phyloP scores from a whole-genome alignment of 352 stramenopile genomes.

The Globisporangium paroecandrum region DNA sequence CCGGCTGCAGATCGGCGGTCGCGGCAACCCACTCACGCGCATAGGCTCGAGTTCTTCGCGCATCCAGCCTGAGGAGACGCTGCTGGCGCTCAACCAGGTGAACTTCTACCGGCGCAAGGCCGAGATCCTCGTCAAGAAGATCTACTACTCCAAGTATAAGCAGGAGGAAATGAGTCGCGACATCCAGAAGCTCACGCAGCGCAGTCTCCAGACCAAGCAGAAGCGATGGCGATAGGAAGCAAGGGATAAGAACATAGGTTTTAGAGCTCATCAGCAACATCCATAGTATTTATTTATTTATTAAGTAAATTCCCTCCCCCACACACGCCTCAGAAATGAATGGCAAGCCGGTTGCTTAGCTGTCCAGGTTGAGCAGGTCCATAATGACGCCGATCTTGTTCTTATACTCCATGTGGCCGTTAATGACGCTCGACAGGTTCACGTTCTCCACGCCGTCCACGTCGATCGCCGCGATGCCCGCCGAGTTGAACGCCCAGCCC shows the following conservation, averaged over 20 bases:
- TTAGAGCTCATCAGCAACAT: background rate
- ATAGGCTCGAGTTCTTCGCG: conserved; percentile 21
- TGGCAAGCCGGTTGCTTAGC: conserved; percentile 14
- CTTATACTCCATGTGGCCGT: conserved; percentile 86
- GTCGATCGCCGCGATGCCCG: conserved; percentile 64
- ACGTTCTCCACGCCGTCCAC: conserved; percentile 78
- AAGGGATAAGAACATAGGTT: too few relatives aligned
- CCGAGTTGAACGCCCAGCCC: conserved; percentile 74
- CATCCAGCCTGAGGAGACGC: conserved; percentile 52
- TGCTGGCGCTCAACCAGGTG: conserved; percentile 51
- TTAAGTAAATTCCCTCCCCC: background rate
- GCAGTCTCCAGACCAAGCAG: conserved; percentile 37
- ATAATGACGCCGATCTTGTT: conserved; percentile 84
- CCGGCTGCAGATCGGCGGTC: background rate
- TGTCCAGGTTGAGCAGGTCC: conserved; percentile 69
- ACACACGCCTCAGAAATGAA: background rate
- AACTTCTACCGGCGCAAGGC: conserved; percentile 64
- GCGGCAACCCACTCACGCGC: background rate
- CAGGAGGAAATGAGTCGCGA: conserved; percentile 64
- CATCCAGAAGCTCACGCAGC: conserved; percentile 58
- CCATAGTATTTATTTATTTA: background rate
- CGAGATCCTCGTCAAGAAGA: conserved; percentile 64
- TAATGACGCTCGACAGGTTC: conserved; percentile 75
- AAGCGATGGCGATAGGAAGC: conserved; percentile 16
- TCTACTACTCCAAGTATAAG: conserved; percentile 54